Evolutionary conservation across 108 stramenopile genomes (phyloP).

Genomic region (Nannochloropsis salina): DNA sequence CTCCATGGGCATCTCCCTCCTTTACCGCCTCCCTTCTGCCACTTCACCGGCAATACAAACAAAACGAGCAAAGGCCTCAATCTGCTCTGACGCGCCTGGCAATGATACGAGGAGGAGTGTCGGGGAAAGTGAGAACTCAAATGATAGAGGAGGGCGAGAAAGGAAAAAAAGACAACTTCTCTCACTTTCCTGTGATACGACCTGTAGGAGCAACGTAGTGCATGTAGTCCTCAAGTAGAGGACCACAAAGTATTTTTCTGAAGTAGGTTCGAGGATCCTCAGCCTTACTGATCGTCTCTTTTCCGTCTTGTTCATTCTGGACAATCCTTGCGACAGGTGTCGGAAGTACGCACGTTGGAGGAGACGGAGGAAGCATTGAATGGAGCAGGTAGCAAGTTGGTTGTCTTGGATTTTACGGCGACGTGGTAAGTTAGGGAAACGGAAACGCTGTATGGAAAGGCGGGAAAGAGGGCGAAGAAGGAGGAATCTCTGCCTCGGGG

Average conservation of each 20-base stretch:
- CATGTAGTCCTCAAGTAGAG: no score
- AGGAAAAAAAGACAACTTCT: no score
- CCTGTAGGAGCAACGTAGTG: no score
- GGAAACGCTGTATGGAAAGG: background rate
- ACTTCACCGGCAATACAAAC: slow-evolving; percentile 1
- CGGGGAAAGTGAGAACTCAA: background rate
- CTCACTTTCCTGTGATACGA: no score
- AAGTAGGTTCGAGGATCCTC: background rate
- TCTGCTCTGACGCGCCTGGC: background rate
- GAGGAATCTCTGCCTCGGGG: no score
- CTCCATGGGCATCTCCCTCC: background rate
- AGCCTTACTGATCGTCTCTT: background rate
- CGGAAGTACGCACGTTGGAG: slow-evolving; percentile 10
- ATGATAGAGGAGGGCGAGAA: no score
- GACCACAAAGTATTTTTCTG: no score
- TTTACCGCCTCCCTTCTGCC: background rate
- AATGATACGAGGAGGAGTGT: background rate
- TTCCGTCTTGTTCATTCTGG: background rate
- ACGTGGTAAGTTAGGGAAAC: background rate
- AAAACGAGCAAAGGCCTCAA: background rate
- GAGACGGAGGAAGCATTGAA: slow-evolving; percentile 6
- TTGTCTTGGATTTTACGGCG: slow-evolving; percentile 12
- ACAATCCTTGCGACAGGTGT: background rate
- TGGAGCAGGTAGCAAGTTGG: background rate
- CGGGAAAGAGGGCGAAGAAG: background rate